Conservation (phyloP, 441 rosid genomes). For the Gossypium schwendimanii region DNA sequence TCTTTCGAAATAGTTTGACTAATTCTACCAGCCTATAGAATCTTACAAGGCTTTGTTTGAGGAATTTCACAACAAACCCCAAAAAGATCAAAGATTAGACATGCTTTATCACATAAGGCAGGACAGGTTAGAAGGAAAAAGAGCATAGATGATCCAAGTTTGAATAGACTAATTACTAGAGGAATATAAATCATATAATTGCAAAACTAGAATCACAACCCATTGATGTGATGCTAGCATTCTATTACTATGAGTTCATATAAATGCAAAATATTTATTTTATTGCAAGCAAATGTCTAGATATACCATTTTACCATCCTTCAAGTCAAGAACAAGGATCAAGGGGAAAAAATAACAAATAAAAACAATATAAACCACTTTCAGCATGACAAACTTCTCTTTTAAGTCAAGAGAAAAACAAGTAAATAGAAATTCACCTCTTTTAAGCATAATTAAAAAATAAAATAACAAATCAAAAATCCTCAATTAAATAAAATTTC, state of each 20-base stretch:
- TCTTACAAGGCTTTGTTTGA: conserved; percentile 76
- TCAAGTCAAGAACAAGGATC: not conserved
- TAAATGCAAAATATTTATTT: not conserved
- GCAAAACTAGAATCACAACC: not conserved
- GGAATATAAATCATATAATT: not conserved
- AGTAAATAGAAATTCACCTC: not conserved
- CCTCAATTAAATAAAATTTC: too few species aligned
- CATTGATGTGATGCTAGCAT: not conserved
- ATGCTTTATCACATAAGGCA: too few species aligned
- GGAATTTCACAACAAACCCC: not conserved
- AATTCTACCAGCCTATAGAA: conserved; percentile 87
- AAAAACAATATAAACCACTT: not conserved
- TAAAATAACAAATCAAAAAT: not conserved
- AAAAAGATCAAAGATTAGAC: not conserved
- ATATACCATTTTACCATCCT: not conserved
- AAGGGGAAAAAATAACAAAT: not conserved
- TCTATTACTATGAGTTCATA: not conserved
- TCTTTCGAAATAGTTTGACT: conserved; percentile 55
- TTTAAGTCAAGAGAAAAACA: not conserved
- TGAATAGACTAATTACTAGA: not conserved
- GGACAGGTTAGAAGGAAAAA: too few species aligned
- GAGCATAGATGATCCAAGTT: not conserved
- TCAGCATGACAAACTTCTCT: not conserved
- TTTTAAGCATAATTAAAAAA: not conserved
- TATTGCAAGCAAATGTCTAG: not conserved